Conservation (phyloP, 2,329 filamentous ascomycete genomes). For the Monosporascus sp. region DNA sequence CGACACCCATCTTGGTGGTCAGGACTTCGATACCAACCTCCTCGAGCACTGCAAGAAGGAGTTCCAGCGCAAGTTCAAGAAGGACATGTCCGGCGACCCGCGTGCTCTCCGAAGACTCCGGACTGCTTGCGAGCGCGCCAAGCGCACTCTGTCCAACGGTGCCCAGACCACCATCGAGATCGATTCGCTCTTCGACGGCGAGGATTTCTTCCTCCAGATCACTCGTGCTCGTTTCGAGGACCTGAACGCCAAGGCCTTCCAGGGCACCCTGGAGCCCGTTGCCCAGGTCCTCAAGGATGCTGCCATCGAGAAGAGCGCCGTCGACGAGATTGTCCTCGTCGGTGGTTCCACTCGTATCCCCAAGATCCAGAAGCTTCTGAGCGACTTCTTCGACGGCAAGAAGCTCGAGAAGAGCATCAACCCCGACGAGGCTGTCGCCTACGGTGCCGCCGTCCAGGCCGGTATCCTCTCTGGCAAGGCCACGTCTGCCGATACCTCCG, state of each 20-base stretch:
- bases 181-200: slow-evolving; percentile 92
- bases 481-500: slow-evolving; percentile 77
- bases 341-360: slow-evolving; percentile 99
- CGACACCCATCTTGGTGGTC: slow-evolving; percentile 96
- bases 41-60: slow-evolving; percentile 94
- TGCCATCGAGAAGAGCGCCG: slow-evolving; percentile 91
- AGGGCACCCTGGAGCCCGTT: slow-evolving; percentile 97
- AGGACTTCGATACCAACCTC: slow-evolving; percentile 97
- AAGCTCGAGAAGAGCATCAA: slow-evolving; percentile 99
- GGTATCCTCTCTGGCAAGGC: slow-evolving; percentile 87
- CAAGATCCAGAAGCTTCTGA: slow-evolving; percentile 90
- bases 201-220: slow-evolving; percentile 97
- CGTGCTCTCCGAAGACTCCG: slow-evolving; percentile 99
- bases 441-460: slow-evolving; percentile 94
- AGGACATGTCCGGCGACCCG: slow-evolving; percentile 87
- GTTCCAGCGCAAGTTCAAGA: slow-evolving; percentile 97
- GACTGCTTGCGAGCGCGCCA: slow-evolving; percentile 99
- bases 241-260: slow-evolving; percentile 98
- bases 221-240: slow-evolving; percentile 99
- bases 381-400: slow-evolving; percentile 95
- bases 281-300: slow-evolving; percentile 98
- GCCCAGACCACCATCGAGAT: slow-evolving; percentile 94
- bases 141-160: slow-evolving; percentile 93
- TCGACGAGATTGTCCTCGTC: slow-evolving; percentile 95
- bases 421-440: slow-evolving; percentile 97